A percentile compares a stretch with the other conserved stretches of the same genome.
Conservation (phyloP, 2,329 filamentous ascomycete genomes). For the Alternaria gaisen region DNA sequence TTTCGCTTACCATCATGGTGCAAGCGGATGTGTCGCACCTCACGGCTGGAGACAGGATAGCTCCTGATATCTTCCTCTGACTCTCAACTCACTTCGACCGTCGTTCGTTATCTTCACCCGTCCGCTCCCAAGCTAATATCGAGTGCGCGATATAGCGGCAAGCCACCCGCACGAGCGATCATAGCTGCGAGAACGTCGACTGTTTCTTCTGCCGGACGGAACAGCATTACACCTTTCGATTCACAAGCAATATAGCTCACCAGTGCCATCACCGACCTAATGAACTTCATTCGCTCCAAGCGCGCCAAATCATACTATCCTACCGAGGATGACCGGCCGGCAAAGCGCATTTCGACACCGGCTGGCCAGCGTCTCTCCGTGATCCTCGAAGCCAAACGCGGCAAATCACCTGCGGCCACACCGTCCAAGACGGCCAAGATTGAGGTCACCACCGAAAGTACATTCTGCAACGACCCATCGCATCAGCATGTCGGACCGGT, state of each 20-base stretch:
- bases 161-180: conserved; percentile 11
- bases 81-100: background rate
- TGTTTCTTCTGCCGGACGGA: background rate
- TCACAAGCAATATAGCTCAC: conserved; percentile 2
- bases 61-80: conserved; percentile 12
- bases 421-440: conserved; percentile 27
- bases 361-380: conserved; percentile 54
- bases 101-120: background rate
- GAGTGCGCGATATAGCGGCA: conserved; percentile 16
- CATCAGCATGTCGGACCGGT: conserved; percentile 36
- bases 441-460: conserved; percentile 38
- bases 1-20: conserved; percentile 11
- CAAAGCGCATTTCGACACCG: conserved; percentile 55
- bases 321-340: conserved; percentile 39
- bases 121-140: conserved; percentile 10
- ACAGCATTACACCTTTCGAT: background rate
- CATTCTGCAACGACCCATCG: conserved; percentile 40
- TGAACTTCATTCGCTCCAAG: conserved; percentile 40
- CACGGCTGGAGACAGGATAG: background rate
- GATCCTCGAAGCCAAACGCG: conserved; percentile 47
- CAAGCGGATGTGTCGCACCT: background rate
- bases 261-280: conserved; percentile 12
- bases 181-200: background rate
- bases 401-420: conserved; percentile 26
- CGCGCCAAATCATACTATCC: conserved; percentile 35